Evolutionary conservation across 2,329 filamentous ascomycete species (phyloP), one percentile per base, ranked within the genome.

Genomic region (Phaeomoniella chlamydospora): DNA sequence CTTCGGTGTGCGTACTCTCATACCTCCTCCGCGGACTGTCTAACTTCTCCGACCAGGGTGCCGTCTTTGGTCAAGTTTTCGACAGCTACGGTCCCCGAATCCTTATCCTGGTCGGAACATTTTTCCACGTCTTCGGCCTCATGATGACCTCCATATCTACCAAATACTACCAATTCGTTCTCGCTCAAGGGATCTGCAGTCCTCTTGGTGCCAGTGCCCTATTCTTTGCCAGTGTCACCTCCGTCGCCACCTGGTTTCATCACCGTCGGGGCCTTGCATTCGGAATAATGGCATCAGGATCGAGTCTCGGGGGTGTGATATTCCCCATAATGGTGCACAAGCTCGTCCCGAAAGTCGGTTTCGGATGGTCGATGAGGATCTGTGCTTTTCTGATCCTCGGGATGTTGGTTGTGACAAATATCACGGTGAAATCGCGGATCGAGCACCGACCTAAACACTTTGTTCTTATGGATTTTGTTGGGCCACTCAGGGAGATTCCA

Each of bases 31-130:
- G n/a, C n/a, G n/a, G n/a, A n/a, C n/a, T n/a, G n/a, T n/a, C n/a
- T n/a, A n/a, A n/a, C n/a, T n/a, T n/a, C n/a, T n/a, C n/a, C n/a
- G n/a, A n/a, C n/a, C 22, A 26, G 22, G 74, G 76, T 0, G 73
- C 74, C 0, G 45, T 81, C 5, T 65, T 76, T n/a, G 78, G 78
- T 1, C 71, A 68, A 29, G 33, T 77, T 0, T 80, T 68, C 44
- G 79, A 83, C 46, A 69, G 61, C 38, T 70, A 73, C 38, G 78
- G 78, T 0, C 73, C 77, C 0, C 64, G 67, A 17, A 65, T 57
- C 33, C 54, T 81, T 1, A 49, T 72, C 1, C 30, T 69, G 0
- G 47, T 56, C 18, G 70, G 70, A 14, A 63, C 62, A 3, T 56
- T 72, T 37, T 46, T 74, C 37, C 68, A 74, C 40, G 65, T 73